Conservation (phyloP, 345 rosid genomes). For the Rubroshorea leprosula region DNA sequence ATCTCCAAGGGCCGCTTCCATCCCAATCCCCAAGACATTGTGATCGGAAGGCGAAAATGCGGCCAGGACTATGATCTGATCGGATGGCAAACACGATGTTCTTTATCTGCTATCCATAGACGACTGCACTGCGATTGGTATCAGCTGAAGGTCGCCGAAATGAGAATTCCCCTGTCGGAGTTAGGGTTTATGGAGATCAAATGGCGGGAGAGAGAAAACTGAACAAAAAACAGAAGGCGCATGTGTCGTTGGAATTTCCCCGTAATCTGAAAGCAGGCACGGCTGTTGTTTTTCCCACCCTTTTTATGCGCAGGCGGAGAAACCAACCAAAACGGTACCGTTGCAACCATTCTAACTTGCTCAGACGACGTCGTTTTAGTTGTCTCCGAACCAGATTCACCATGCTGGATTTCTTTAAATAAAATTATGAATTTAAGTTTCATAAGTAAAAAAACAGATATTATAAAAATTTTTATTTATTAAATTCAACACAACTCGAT, state of each 20-base stretch:
- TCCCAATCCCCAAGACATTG: slow-evolving; percentile 98
- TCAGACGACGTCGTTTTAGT: not conserved
- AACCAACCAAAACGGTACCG: no score
- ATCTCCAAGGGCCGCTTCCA: slow-evolving; percentile 90
- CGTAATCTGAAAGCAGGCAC: not conserved
- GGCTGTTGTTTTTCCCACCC: not conserved
- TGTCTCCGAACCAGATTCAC: no score
- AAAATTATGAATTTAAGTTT: no score
- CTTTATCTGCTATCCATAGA: not conserved
- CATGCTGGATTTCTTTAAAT: no score
- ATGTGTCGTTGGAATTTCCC: not conserved
- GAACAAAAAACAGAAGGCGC: not conserved
- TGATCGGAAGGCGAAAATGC: slow-evolving; percentile 1
- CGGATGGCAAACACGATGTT: slow-evolving; percentile 15
- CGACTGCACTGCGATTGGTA: not conserved
- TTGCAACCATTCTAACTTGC: not conserved
- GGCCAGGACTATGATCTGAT: slow-evolving; percentile 23
- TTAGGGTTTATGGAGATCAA: not conserved
- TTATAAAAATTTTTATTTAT: no score
- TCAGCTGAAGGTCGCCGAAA: not conserved
- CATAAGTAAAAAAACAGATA: no score
- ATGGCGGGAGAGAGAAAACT: slow-evolving; percentile 1
- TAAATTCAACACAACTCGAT: no score
- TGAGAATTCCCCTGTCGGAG: not conserved
- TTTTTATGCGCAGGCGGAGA: not conserved